Evolutionary conservation across 2,329 filamentous ascomycete species (phyloP), one percentile per base, ranked within the genome.

Genomic region (Fusarium haematococcum): DNA sequence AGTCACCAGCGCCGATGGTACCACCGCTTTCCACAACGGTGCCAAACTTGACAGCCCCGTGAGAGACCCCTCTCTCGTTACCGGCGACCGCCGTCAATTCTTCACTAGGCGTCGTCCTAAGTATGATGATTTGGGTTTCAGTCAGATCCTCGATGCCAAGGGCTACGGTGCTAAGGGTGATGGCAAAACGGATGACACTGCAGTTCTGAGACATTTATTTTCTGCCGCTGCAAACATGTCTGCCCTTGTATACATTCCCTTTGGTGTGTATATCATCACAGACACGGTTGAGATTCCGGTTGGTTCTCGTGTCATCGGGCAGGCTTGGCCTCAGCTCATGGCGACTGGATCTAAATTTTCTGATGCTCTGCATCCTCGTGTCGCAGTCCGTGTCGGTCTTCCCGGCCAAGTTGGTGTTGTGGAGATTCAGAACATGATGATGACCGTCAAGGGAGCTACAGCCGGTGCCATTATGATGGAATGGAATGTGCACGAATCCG

Each of bases 141-240:
- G 32, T 39, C 57, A 64, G 27, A 35, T 72, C 23, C 27, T 63
- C 33, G 64, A 73, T 68, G 66, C 54, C 0, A 74, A 73, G 32
- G 45, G 11, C 0, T 88, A 16, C 80, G 88, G 25, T 84, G 86
- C 92, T 56, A 89, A 88, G 79, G 93, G 93, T 76, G 92, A 96
- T 73, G 93, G 92, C 30, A 79, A 82, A 0, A 91, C 91, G 0
- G 93, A 96, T 71, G 93, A 95, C 78, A 81, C 80, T 0, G 70
- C 57, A 13, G 78, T 74, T 2, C 67, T 84, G 10, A 81, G 80
- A 33, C 23, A 64, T 8, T 66, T 83, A 33, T 81, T 85, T 68
- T 56, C 68, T 32, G 67, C 73, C 10, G 78, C 79, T 4, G 77
- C 79, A 4, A 63, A 83, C 77, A 70, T 80, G 18, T 56, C 63